These are phyloP conservation scores for Carpinus viminea DNA, from an alignment of 306 rosid genomes.

Conservation along the genomic window DNA sequence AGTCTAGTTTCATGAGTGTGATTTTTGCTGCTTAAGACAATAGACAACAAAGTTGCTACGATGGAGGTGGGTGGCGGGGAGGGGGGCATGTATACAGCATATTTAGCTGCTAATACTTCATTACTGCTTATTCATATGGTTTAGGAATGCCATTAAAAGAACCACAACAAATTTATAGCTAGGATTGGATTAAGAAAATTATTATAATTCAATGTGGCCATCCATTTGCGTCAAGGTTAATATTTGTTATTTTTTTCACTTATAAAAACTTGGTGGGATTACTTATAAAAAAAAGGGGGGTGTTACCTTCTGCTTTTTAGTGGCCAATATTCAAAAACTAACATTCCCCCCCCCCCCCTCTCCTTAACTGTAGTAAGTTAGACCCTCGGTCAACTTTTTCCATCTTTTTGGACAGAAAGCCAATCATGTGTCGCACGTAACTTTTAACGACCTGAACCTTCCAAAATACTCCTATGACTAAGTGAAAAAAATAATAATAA, in stretches of 20 bases:
- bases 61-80: not conserved
- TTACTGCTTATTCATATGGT: not conserved
- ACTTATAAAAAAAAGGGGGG: too few relatives aligned
- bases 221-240: not conserved
- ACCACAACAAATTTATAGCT: not conserved
- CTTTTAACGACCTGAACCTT: too few relatives aligned
- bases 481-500: too few relatives aligned
- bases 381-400: too few relatives aligned
- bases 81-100: not conserved
- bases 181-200: not conserved
- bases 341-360: too few relatives aligned
- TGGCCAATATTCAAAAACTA: too few relatives aligned
- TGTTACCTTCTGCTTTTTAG: too few relatives aligned
- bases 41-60: not conserved
- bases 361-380: too few relatives aligned
- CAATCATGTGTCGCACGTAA: too few relatives aligned
- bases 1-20: not conserved
- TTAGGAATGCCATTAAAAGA: conserved; percentile 6
- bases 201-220: not conserved
- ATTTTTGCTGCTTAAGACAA: not conserved
- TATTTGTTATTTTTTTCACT: not conserved
- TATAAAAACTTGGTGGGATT: too few relatives aligned
- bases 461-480: too few relatives aligned
- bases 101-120: not conserved
- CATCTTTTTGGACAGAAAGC: too few relatives aligned